Conservation (phyloP, 1,284 basidiomycete species). For the Naganishia cerealis region DNA sequence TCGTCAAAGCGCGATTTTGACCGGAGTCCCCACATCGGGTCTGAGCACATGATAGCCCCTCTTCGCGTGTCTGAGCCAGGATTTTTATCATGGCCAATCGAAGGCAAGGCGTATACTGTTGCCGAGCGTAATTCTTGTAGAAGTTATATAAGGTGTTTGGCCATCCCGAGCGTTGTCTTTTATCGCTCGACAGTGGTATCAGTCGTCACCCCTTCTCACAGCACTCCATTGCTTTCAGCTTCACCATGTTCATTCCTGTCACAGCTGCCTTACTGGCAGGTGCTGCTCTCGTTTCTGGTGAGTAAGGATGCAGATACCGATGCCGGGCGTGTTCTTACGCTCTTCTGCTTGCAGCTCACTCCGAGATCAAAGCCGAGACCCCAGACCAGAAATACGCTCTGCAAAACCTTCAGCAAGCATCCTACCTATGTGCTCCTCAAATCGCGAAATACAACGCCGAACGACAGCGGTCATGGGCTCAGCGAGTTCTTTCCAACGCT, state of each 20-base stretch:
- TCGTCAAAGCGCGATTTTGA: constrained; percentile 25
- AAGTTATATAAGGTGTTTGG: background rate
- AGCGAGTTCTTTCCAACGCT: constrained; percentile 31
- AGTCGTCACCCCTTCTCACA: background rate
- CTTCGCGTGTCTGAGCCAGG: constrained; percentile 3
- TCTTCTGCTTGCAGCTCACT: constrained; percentile 17
- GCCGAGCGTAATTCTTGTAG: background rate
- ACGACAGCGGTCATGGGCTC: constrained; percentile 33
- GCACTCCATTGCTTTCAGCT: background rate
- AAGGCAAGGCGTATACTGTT: constrained; percentile 1
- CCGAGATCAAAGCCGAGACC: constrained; percentile 25
- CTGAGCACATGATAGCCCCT: constrained; percentile 23
- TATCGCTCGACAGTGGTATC: background rate
- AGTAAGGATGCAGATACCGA: background rate
- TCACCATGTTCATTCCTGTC: constrained; percentile 15
- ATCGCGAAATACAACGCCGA: constrained; percentile 35
- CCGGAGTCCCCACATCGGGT: constrained; percentile 25
- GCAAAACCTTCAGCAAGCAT: constrained; percentile 26
- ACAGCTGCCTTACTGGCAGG: constrained; percentile 23
- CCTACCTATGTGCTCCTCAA: constrained; percentile 35
- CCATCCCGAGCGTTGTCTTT: background rate
- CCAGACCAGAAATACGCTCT: constrained; percentile 31
- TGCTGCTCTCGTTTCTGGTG: constrained; percentile 27
- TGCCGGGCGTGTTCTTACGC: background rate
- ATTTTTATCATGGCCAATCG: constrained; percentile 23